A percentile compares a stretch with the other conserved stretches of the same genome.
These are phyloP conservation scores for Apiospora phragmitis DNA, from an alignment of 2,329 filamentous ascomycete species.

Conservation along the genomic window DNA sequence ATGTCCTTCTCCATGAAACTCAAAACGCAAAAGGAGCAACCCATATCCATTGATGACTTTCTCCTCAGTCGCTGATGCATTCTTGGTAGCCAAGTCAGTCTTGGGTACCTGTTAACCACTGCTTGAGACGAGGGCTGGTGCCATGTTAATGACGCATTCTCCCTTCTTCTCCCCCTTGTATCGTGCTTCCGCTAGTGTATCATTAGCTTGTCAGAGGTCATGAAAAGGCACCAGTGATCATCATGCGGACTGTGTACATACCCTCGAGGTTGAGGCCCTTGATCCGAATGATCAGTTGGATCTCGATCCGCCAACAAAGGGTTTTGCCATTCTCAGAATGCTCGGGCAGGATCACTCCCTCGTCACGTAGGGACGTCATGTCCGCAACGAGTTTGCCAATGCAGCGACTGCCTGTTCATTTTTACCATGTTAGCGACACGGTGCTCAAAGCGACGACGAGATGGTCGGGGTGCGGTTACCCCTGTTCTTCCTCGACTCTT, in stretches of 20 bases:
- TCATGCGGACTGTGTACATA: not conserved
- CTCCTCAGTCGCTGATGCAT: not conserved
- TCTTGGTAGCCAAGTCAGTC: not conserved
- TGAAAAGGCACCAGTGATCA: no score
- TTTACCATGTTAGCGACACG: not conserved
- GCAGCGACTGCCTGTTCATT: not conserved
- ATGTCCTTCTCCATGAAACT: not conserved
- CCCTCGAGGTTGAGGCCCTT: not conserved
- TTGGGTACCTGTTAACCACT: not conserved
- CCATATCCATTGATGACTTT: not conserved
- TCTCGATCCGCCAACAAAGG: not conserved
- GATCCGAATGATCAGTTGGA: not conserved
- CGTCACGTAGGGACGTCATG: not conserved
- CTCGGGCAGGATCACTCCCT: not conserved
- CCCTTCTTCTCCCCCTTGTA: not conserved
- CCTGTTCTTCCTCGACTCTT: not conserved
- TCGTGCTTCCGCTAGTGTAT: not conserved
- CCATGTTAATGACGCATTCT: not conserved
- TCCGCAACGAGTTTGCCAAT: not conserved
- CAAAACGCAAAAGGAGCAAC: not conserved
- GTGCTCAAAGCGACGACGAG: not conserved
- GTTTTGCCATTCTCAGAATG: not conserved
- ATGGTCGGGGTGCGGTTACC: not conserved
- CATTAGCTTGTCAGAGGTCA: not conserved
- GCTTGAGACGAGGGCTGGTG: not conserved